Base-by-base conservation (phyloP, 2,329 filamentous ascomycete species). In the Ceratocystis colombiana region DNA sequence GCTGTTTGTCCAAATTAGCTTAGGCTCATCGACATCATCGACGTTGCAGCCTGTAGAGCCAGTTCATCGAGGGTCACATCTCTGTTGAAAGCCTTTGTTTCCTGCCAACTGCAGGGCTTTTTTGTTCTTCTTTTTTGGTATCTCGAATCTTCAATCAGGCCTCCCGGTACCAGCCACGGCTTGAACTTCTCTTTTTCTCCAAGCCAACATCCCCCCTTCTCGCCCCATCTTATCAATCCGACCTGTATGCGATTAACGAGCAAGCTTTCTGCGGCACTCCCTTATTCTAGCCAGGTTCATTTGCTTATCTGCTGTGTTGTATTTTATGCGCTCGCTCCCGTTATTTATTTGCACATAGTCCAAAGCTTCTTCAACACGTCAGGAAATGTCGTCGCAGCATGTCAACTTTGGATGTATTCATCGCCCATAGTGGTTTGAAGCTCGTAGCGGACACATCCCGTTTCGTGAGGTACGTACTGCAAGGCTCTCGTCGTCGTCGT, bases 381-480 rank as follows among this genome's bases (percentile, higher is more conserved):
- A n/a, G 67, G 67, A 64, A 64, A 68, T 68, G 67, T 64, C 55
- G 67, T 61, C 61, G 61, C 61, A 44, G 57, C 28, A 64, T 68
- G 64, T 41, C 67, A 28, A 50, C 46, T 33, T 66, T 93, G 75
- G 86, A 90, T 79, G 87, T 96, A 77, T 89, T 90, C 80, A 87
- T 96, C 75, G 91, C 90, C 82, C 92, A 96, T 79, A 91, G 89
- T 77, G 93, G 93, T 80, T 87, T 90, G 81, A 87, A 88, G 78
- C 82, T 96, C 74, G 82, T 86, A 75, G 83, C 89, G 75, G 89
- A 96, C 78, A 84, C 87, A 71, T 82, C 86, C 70, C 84, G 85
- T 74, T 88, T 93, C 76, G 81, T 83, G 71, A 88, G 87, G 88
- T 90, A 79, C 72, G 85, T 68, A 57, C 15, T 3, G 6, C 15